Conservation (phyloP, 768 basidiomycete species). For the Agrocybe chaxingu region DNA sequence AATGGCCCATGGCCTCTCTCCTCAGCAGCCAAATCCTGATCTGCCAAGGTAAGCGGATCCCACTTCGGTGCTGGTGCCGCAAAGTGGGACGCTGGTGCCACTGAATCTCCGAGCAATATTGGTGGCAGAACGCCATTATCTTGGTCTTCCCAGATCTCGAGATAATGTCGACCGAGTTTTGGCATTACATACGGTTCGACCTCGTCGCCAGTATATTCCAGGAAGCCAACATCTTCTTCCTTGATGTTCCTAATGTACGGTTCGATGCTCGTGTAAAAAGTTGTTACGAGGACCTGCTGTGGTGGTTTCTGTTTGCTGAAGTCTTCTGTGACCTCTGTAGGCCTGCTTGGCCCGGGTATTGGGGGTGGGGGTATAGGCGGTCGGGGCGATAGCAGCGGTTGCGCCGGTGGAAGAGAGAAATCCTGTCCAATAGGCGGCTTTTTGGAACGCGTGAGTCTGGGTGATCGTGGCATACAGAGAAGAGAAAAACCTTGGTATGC, state of each 20-base stretch:
- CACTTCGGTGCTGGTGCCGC: conserved; percentile 63
- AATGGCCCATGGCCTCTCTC: conserved; percentile 83
- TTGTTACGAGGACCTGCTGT: conserved; percentile 61
- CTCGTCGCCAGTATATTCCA: conserved; percentile 90
- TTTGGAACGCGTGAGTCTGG: conserved; percentile 4
- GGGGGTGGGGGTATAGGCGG: conserved; percentile 64
- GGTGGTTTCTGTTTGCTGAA: conserved; percentile 84
- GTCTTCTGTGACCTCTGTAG: conserved; percentile 83
- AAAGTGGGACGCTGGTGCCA: conserved; percentile 35
- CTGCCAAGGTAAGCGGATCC: conserved; percentile 80
- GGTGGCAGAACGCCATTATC: conserved; percentile 51
- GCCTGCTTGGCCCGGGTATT: conserved; percentile 77
- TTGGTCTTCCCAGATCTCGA: conserved; percentile 91
- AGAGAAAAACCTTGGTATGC: conserved; percentile 46
- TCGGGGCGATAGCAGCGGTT: conserved; percentile 53
- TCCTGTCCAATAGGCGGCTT: conserved; percentile 47
- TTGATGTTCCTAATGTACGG: conserved; percentile 86
- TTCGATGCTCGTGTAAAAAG: conserved; percentile 88
- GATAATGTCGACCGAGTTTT: conserved; percentile 81
- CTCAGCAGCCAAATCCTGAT: conserved; percentile 67
- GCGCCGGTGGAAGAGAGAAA: conserved; percentile 52
- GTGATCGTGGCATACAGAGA: not conserved
- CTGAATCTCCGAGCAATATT: conserved; percentile 24
- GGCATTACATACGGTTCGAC: conserved; percentile 86
- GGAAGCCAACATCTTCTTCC: conserved; percentile 94